phyloP scores from a whole-genome alignment of 768 basidiomycete species.

The Termitomyces sp. region DNA sequence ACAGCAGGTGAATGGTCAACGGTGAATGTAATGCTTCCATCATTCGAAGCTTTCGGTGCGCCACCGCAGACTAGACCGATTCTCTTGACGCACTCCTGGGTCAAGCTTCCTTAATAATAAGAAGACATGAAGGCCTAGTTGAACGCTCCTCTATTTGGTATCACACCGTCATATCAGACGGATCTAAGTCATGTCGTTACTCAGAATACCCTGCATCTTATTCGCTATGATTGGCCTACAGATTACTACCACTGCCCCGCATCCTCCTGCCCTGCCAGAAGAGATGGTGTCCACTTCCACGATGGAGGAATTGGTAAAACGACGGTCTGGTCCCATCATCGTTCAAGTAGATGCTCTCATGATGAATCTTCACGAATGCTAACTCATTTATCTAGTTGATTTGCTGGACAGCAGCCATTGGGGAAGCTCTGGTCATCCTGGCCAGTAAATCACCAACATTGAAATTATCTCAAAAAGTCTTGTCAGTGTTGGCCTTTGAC shows the following conservation, averaged over 20 bases:
- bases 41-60: slow-evolving; percentile 11
- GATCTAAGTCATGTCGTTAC: slow-evolving; percentile 16
- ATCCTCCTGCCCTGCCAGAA: slow-evolving; percentile 28
- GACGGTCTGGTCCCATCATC: slow-evolving; percentile 23
- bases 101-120: not conserved
- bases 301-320: slow-evolving; percentile 31
- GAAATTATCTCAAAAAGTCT: slow-evolving; percentile 16
- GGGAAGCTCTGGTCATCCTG: slow-evolving; percentile 32
- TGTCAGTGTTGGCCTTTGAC: slow-evolving; percentile 21
- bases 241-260: slow-evolving; percentile 39
- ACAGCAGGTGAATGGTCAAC: not conserved
- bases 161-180: not conserved
- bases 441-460: slow-evolving; percentile 20
- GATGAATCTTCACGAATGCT: not conserved
- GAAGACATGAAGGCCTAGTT: not conserved
- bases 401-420: slow-evolving; percentile 30
- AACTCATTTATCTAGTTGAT: slow-evolving; percentile 20
- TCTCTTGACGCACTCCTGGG: not conserved
- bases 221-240: slow-evolving; percentile 38
- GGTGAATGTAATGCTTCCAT: not conserved
- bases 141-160: not conserved
- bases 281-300: slow-evolving; percentile 28
- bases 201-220: slow-evolving; percentile 39
- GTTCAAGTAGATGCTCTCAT: slow-evolving; percentile 27
- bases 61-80: slow-evolving; percentile 6